Evolutionary conservation across 2,329 filamentous ascomycete genomes (phyloP), one percentile per base, ranked within the genome.

Genomic region (Phaeoacremonium minimum): DNA sequence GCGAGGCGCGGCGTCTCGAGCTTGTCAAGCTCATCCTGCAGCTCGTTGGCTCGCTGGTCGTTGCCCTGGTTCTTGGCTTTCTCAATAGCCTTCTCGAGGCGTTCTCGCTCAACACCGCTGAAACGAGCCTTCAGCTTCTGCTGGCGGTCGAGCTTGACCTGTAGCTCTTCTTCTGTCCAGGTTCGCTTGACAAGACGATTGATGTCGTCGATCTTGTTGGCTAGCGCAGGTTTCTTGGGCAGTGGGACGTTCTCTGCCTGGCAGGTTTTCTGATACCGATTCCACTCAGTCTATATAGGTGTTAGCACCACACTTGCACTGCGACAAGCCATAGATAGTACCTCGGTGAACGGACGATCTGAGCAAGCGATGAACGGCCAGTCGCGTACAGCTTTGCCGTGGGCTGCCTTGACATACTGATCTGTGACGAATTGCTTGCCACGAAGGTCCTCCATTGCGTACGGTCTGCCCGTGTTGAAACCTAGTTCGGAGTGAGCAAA

Each of bases 361-460:
- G 93, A 97, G 55, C 91, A 90, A 44, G 84, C 83, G 43, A 93
- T 83, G 60, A 97, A 96, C 5, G 90, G 89, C 64, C 89, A 96
- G 22, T 90, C 81, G 56, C 84, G 85, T 53, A 88, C 77, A 0
- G 85, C 75, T 50, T 90, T 89, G 31, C 93, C 93, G 55, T 95
- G 85, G 7, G 87, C 81, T 29, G 87, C 81, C 36, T 83, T 69
- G 19, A 87, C 79, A 55, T 97, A 96, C 57, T 90, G 84, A 43
- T 95, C 88, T 0, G 89, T 95, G 19, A 86, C 77, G 51, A 95
- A 85, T 4, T 72, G 71, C 44, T 88, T 85, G 26, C 87, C 86
- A 41, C 85, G 85, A 4, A 77, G 60, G 28, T 74, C 83, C 45
- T 83, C 80, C 54, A 97, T 80, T 2, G 87, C 84, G 60, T 97